These are phyloP conservation scores for Yamadazyma friedrichii DNA, from an alignment of 1,139 yeast genomes.

Conservation along the genomic window DNA sequence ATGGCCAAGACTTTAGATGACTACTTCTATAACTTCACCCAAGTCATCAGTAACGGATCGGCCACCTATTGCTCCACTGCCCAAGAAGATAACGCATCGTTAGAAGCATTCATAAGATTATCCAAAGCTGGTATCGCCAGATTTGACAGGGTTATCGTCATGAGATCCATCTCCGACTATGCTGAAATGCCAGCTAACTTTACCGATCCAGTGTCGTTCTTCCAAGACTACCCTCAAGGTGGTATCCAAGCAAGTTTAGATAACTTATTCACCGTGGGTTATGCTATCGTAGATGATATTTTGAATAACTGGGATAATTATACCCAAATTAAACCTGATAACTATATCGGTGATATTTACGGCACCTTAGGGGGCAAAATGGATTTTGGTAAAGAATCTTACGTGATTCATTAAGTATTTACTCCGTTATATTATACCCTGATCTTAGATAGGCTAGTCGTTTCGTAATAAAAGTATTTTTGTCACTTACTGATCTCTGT, in stretches of 20 bases:
- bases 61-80: constrained; percentile 63
- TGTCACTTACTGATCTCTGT: too few species aligned
- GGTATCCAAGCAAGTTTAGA: constrained; percentile 50
- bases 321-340: constrained; percentile 40
- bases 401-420: constrained; percentile 2
- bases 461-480: too few species aligned
- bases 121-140: constrained; percentile 56
- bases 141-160: constrained; percentile 54
- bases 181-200: constrained; percentile 54
- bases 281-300: constrained; percentile 55
- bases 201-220: constrained; percentile 47
- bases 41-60: constrained; percentile 56
- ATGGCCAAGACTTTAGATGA: constrained; percentile 52
- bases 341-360: constrained; percentile 61
- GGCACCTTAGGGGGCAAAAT: constrained; percentile 49
- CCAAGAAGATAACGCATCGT: constrained; percentile 68
- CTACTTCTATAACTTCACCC: constrained; percentile 48
- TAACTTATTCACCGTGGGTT: constrained; percentile 56
- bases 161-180: constrained; percentile 66
- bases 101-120: constrained; percentile 58
- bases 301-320: constrained; percentile 55
- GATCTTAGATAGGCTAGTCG: too few species aligned
- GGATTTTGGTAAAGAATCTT: constrained; percentile 24
- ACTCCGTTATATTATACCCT: not conserved
- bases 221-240: constrained; percentile 51